Conservation (phyloP, 768 basidiomycete species). For the Obba rivulosa region DNA sequence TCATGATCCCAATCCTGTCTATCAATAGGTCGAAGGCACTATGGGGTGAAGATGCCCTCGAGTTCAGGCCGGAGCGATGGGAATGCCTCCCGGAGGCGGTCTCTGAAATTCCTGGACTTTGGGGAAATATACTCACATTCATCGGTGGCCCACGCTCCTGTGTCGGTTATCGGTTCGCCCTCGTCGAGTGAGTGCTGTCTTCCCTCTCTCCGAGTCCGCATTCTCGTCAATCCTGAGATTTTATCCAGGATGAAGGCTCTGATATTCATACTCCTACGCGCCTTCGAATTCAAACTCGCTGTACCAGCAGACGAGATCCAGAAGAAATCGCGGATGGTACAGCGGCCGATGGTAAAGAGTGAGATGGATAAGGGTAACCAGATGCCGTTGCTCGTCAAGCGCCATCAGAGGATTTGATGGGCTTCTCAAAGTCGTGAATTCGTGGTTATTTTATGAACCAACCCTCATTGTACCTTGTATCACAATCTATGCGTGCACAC, state of each 20-base stretch:
- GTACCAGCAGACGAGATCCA: slow-evolving; percentile 19
- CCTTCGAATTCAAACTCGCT: slow-evolving; percentile 27
- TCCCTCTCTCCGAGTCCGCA: slow-evolving; percentile 52
- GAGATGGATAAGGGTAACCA: slow-evolving; percentile 13
- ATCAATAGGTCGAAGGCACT: slow-evolving; percentile 47
- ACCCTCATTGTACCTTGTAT: too few species aligned
- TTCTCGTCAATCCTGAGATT: too few species aligned
- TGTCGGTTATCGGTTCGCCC: slow-evolving; percentile 62
- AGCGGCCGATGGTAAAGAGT: slow-evolving; percentile 19
- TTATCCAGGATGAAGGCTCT: slow-evolving; percentile 28
- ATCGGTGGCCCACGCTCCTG: slow-evolving; percentile 60
- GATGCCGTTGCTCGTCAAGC: slow-evolving; percentile 17
- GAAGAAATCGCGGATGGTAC: slow-evolving; percentile 16
- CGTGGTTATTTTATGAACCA: too few species aligned
- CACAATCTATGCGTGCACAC: too few species aligned
- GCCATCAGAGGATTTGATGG: too few species aligned
- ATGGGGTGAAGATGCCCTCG: slow-evolving; percentile 61
- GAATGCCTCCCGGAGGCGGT: slow-evolving; percentile 36
- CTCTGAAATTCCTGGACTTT: slow-evolving; percentile 49
- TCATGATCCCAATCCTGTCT: slow-evolving; percentile 44
- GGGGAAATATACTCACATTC: slow-evolving; percentile 57
- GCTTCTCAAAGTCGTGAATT: too few species aligned
- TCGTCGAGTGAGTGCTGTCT: slow-evolving; percentile 48
- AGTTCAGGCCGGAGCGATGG: slow-evolving; percentile 73
- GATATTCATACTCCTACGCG: slow-evolving; percentile 25